Evolutionary conservation across 192 early-diverging fungal species (phyloP), one percentile per base, ranked within the genome.

Genomic region (Coemansia interrupta): DNA sequence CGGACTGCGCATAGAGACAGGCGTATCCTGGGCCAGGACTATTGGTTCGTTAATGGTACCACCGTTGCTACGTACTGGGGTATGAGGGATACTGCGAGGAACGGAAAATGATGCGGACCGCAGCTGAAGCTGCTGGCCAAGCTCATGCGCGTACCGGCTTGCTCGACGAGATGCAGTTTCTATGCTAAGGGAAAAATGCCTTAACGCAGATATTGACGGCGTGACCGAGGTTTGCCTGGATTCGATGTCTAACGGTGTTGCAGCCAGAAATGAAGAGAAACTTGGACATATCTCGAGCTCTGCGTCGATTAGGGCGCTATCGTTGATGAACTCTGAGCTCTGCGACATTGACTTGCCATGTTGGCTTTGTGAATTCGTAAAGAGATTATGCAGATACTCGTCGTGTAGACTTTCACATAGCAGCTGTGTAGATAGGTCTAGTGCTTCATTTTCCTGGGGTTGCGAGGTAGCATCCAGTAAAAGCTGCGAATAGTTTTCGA

Each of bases 321-420:
- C 19, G 42, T 44, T 44, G 42, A 7, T 44, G 42, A 10, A 44
- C 8, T 2, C 32, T 36, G 32, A 36, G 32, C 10, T 36, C 10
- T 36, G 32, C 10, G 32, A 36, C 32, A 36, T 36, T 36, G 32
- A 6, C 32, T 36, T 36, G 6, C 9, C 32, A 7, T 36, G 10
- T 7, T 36, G 32, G 6, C 32, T 50, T 9, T 50, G 48, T 14
- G 48, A 50, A n/a, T 28, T 50, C 13, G 28, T 26, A 50, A 50
- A 50, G 4, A 50, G 24, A 28, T 26, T 28, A 3, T 50, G 48
- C 3, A 50, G 26, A 15, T 26, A 50, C 23, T 50, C 48, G 24
- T 50, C 48, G 9, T 50, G 28, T 14, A 28, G 18, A 26, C 48
- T 50, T 28, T 50, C 48, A 26, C 48, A 14, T 14, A 50, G 48